phyloP scores from a whole-genome alignment of 768 basidiomycete genomes.

The Terana coerulea region DNA sequence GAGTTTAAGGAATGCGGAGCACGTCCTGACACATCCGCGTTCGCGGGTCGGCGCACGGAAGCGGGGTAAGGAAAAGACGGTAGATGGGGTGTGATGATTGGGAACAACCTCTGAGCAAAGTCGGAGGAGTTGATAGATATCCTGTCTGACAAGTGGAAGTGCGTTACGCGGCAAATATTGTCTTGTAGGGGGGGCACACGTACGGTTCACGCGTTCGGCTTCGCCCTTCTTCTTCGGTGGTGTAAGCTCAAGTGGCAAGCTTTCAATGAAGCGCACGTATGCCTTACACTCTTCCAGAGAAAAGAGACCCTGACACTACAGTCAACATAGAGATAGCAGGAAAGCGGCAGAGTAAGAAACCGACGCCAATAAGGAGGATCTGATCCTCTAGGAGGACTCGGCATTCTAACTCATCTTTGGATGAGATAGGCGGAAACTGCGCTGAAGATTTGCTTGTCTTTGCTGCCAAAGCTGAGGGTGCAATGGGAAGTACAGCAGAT shows the following conservation, averaged over 20 bases:
- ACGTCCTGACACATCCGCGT: background rate
- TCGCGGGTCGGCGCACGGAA: conserved; percentile 25
- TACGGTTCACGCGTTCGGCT: conserved; percentile 67
- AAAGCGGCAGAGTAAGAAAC: conserved; percentile 20
- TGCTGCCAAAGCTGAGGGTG: background rate
- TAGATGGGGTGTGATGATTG: conserved; percentile 51
- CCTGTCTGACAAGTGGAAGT: conserved; percentile 40
- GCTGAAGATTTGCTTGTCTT: background rate
- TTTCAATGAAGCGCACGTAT: conserved; percentile 57
- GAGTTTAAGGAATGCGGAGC: conserved; percentile 52
- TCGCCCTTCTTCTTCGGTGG: conserved; percentile 72
- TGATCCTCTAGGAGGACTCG: conserved; percentile 57
- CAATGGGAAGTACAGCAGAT: background rate
- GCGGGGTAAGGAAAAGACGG: conserved; percentile 47
- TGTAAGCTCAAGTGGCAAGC: conserved; percentile 57
- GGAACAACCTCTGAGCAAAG: conserved; percentile 55
- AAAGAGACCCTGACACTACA: conserved; percentile 44
- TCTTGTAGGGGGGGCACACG: conserved; percentile 18
- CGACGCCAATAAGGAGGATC: conserved; percentile 56
- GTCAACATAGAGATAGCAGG: background rate
- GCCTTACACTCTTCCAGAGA: conserved; percentile 58
- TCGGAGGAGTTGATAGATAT: conserved; percentile 53
- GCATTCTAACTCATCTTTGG: conserved; percentile 44
- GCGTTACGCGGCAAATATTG: background rate
- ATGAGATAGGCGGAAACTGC: conserved; percentile 41